Evolutionary conservation across 228 moss, liverwort and hornwort genomes (phyloP).

Genomic region (Sphagnum magellanicum): DNA sequence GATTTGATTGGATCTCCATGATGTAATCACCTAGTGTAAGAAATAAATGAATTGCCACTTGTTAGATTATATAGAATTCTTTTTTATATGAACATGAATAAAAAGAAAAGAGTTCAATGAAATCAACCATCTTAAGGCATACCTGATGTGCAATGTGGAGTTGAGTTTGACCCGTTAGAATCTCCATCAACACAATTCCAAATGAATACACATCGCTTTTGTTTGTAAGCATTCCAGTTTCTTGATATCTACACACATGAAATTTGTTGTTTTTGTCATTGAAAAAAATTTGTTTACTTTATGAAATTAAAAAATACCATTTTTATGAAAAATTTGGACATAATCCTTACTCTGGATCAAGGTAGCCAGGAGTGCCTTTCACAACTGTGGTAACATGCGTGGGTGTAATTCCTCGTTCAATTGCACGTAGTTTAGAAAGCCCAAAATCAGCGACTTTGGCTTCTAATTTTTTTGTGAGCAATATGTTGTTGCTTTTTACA

Average conservation of each 20-base stretch:
- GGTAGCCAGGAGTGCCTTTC: constrained; percentile 73
- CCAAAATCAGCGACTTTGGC: constrained; percentile 71
- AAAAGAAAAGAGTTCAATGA: background rate
- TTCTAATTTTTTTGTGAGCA: constrained; percentile 33
- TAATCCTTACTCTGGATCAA: constrained; percentile 53
- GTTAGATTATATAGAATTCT: background rate
- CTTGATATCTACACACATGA: constrained; percentile 22
- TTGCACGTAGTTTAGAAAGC: constrained; percentile 46
- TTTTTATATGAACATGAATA: background rate
- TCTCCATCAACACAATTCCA: constrained; percentile 48
- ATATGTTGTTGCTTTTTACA: constrained; percentile 61
- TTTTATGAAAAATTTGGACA: too few relatives aligned
- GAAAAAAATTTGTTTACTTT: background rate
- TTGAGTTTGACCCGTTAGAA: constrained; percentile 36
- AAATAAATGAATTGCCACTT: too few relatives aligned
- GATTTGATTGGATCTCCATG: too few relatives aligned
- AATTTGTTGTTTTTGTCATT: background rate
- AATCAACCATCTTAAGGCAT: background rate
- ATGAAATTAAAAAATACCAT: too few relatives aligned
- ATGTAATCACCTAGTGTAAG: too few relatives aligned
- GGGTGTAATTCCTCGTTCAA: constrained; percentile 19
- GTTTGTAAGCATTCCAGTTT: constrained; percentile 36
- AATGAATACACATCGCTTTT: constrained; percentile 61
- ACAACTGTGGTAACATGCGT: constrained; percentile 69
- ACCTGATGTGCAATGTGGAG: constrained; percentile 8